phyloP scores from a whole-genome alignment of 164 flowering plant species.

The Tetrastigma voinierianum region DNA sequence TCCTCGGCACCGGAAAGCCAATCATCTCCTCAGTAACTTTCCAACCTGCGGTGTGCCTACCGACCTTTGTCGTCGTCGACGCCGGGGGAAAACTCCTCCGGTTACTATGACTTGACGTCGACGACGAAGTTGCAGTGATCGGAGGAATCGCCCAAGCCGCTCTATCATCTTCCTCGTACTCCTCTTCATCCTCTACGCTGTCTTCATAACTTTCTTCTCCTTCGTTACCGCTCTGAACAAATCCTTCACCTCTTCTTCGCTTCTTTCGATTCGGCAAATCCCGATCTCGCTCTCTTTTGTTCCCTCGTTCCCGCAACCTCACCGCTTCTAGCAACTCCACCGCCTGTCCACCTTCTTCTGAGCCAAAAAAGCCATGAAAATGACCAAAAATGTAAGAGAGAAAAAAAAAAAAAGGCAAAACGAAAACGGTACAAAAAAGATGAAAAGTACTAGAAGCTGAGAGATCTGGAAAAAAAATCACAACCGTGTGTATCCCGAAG shows the following conservation, averaged over 20 bases:
- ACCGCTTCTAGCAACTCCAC: constrained; percentile 19
- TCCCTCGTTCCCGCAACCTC: constrained; percentile 15
- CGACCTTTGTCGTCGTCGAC: constrained; percentile 3
- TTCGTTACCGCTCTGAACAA: not conserved
- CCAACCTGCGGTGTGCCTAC: constrained; percentile 8
- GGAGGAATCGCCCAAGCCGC: not conserved
- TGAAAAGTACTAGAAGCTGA: not conserved
- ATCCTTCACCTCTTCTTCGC: constrained; percentile 18
- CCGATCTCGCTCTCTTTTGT: constrained; percentile 22
- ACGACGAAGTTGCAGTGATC: not conserved
- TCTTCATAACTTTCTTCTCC: constrained; percentile 22
- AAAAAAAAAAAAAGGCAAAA: not conserved
- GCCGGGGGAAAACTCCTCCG: constrained; percentile 7
- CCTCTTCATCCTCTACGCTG: constrained; percentile 17
- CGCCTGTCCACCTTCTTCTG: constrained; percentile 19
- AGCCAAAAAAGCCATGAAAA: not conserved
- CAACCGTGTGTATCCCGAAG: constrained; percentile 16
- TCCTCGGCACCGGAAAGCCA: constrained; percentile 35
- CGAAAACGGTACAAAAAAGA: not conserved
- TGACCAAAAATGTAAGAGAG: not conserved
- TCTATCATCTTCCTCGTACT: constrained; percentile 19
- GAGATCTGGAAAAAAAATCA: not conserved
- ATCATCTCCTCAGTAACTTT: constrained; percentile 27
- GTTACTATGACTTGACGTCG: constrained; percentile 5
- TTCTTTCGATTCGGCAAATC: constrained; percentile 18